Percentiles rank a stretch among this genome's conserved stretches.
These are phyloP conservation scores for Urostyla sp. DNA, from an alignment of 73 alveolate species.

Conservation along the genomic window DNA sequence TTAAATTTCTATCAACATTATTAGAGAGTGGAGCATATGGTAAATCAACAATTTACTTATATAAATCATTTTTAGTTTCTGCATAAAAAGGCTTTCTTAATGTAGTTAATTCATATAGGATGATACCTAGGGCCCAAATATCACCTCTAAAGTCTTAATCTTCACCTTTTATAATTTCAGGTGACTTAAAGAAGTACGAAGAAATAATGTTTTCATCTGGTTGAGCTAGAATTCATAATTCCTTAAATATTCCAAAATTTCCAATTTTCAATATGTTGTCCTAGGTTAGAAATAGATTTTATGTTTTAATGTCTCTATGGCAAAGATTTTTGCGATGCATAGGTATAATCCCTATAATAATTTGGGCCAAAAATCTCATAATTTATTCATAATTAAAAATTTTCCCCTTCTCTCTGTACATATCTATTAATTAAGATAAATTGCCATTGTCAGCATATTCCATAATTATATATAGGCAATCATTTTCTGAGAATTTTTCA, in stretches of 20 bases:
- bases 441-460: slow-evolving; percentile 99
- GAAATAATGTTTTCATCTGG: slow-evolving; percentile 84
- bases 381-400: slow-evolving; percentile 83
- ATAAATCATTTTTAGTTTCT: slow-evolving; percentile 68
- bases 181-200: slow-evolving; percentile 98
- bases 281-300: slow-evolving; percentile 89
- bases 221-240: slow-evolving; percentile 82
- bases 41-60: slow-evolving; percentile 69
- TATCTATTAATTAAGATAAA: slow-evolving; percentile 83
- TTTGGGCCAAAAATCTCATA: slow-evolving; percentile 87
- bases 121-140: slow-evolving; percentile 98
- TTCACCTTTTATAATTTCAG: slow-evolving; percentile 95
- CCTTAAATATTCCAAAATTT: slow-evolving; percentile 97
- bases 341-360: slow-evolving; percentile 89
- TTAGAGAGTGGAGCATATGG: slow-evolving; percentile 74
- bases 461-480: slow-evolving; percentile 88
- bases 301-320: slow-evolving; percentile 96
- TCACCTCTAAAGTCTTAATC: slow-evolving; percentile 96
- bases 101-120: slow-evolving; percentile 93
- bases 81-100: slow-evolving; percentile 95
- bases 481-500: slow-evolving; percentile 91
- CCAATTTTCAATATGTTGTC: slow-evolving; percentile 93
- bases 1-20: slow-evolving; percentile 63
- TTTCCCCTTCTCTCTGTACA: slow-evolving; percentile 63
- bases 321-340: slow-evolving; percentile 94